phyloP scores from a whole-genome alignment of 257 asterid species.

The Agastache rugosa region DNA sequence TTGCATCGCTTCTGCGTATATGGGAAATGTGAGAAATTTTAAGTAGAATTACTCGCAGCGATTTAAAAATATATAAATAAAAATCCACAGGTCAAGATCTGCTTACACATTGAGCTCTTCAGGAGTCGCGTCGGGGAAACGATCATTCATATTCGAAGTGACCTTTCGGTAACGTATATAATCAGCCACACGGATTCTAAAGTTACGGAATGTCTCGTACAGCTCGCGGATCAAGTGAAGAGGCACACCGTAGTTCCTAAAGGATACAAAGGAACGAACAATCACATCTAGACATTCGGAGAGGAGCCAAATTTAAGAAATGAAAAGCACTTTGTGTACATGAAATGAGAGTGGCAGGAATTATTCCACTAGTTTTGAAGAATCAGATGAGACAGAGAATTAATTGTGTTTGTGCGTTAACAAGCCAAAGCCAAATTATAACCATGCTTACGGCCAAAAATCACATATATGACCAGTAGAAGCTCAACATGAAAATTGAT shows the following conservation, averaged over 20 bases:
- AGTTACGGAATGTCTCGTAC: conserved; percentile 92
- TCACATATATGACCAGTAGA: background rate
- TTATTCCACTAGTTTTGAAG: background rate
- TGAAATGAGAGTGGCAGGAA: conserved; percentile 9
- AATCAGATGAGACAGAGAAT: conserved; percentile 6
- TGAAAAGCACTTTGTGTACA: background rate
- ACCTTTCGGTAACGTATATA: conserved; percentile 87
- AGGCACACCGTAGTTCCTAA: conserved; percentile 90
- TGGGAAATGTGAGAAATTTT: conserved; percentile 29
- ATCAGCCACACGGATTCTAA: conserved; percentile 84
- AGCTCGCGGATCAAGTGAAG: conserved; percentile 92
- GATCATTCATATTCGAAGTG: conserved; percentile 92
- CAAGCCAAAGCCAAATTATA: background rate
- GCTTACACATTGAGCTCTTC: conserved; percentile 82
- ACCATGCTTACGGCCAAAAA: background rate
- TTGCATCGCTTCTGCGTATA: conserved; percentile 72
- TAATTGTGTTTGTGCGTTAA: background rate
- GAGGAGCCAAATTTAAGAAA: background rate
- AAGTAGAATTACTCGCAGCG: conserved; percentile 20
- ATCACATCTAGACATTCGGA: conserved; percentile 2
- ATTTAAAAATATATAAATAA: conserved; percentile 14
- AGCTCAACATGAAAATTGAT: background rate
- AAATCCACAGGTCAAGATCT: conserved; percentile 1
- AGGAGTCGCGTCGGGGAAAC: conserved; percentile 89
- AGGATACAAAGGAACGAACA: conserved; percentile 29